These are phyloP conservation scores for Escallonia rubra DNA, from an alignment of 129 eudicot species.

Conservation along the genomic window DNA sequence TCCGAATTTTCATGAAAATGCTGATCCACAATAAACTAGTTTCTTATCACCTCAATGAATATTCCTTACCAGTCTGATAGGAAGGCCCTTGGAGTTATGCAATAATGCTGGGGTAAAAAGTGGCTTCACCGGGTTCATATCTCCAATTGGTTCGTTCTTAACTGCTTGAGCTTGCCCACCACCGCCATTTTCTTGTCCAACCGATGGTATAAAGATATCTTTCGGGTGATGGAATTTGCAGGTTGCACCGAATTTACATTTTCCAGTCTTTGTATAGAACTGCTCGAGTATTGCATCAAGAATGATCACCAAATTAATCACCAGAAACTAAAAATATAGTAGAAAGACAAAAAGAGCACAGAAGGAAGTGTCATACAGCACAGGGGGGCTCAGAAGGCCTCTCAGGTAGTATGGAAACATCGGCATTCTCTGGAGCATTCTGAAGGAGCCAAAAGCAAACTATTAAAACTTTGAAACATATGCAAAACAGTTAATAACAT, in stretches of 20 bases:
- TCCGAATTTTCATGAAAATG: too few species aligned
- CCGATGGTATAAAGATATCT: constrained; percentile 43
- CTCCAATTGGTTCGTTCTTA: constrained; percentile 26
- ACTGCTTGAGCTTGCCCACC: constrained; percentile 27
- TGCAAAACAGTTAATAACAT: constrained; percentile 1
- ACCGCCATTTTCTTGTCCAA: constrained; percentile 38
- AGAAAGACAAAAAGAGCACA: not conserved
- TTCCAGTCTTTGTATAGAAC: constrained; percentile 94
- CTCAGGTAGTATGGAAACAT: constrained; percentile 51
- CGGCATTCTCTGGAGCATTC: constrained; percentile 40
- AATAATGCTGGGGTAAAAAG: constrained; percentile 45
- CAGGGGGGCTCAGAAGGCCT: constrained; percentile 93
- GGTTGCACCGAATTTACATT: constrained; percentile 70
- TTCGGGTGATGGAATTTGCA: constrained; percentile 96
- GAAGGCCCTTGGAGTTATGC: constrained; percentile 89
- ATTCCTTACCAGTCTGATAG: constrained; percentile 70
- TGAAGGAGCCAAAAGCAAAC: constrained; percentile 28
- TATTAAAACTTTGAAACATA: constrained; percentile 3
- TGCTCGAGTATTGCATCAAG: constrained; percentile 30
- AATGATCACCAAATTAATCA: not conserved
- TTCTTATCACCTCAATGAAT: not conserved
- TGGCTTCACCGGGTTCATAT: constrained; percentile 27
- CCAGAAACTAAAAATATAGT: not conserved
- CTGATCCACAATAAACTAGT: too few species aligned
- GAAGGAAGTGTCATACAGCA: constrained; percentile 48